Evolutionary conservation across 257 asterid genomes (phyloP).

Genomic region (Rehmannia glutinosa): DNA sequence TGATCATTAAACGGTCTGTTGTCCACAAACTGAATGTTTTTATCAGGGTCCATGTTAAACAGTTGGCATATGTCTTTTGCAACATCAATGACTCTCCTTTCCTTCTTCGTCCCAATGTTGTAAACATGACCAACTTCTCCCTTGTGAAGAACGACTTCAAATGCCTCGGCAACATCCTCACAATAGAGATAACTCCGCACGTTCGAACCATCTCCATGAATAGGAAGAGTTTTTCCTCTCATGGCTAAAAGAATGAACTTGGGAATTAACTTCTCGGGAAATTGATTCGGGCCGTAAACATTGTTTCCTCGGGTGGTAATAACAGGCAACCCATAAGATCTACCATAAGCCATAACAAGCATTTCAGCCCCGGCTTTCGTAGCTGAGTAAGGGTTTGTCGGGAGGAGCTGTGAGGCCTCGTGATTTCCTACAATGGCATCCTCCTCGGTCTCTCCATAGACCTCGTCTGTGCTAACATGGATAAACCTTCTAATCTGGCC

Average conservation of each 20-base stretch:
- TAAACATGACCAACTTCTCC: conserved; percentile 97
- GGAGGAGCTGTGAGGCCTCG: conserved; percentile 95
- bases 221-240: conserved; percentile 85
- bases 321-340: conserved; percentile 90
- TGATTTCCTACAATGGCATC: conserved; percentile 97
- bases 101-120: conserved; percentile 92
- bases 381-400: conserved; percentile 95
- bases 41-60: conserved; percentile 70
- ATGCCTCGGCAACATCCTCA: conserved; percentile 98
- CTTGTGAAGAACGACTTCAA: conserved; percentile 82
- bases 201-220: conserved; percentile 95
- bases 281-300: conserved; percentile 93
- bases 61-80: conserved; percentile 83
- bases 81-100: conserved; percentile 90
- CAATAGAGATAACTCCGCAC: conserved; percentile 93
- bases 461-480: conserved; percentile 99
- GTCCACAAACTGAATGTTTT: conserved; percentile 75
- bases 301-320: conserved; percentile 90
- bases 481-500: conserved; percentile 94
- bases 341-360: conserved; percentile 98
- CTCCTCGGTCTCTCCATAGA: conserved; percentile 95
- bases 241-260: conserved; percentile 90
- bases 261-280: conserved; percentile 94
- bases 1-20: conserved; percentile 97
- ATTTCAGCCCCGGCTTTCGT: conserved; percentile 98